phyloP scores from a whole-genome alignment of 352 stramenopile genomes.

The Pythium rishiriense region DNA sequence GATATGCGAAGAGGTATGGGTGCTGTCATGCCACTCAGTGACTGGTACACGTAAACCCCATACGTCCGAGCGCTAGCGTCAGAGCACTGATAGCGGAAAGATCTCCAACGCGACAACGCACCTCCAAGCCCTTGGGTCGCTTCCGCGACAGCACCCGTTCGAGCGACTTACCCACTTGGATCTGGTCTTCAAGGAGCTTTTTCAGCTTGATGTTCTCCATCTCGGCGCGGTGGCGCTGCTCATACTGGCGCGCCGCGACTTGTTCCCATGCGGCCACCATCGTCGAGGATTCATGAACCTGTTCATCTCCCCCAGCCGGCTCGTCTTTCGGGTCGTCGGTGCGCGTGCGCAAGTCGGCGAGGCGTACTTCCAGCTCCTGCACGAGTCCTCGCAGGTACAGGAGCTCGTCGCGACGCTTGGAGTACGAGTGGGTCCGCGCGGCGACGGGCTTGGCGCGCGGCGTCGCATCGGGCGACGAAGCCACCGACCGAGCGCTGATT shows the following conservation, averaged over 20 bases:
- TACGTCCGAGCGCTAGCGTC: too few species aligned
- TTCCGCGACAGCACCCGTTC: constrained; percentile 16
- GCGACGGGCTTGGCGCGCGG: too few species aligned
- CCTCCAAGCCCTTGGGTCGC: constrained; percentile 11
- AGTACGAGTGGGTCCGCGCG: constrained; percentile 1
- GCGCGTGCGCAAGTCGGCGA: constrained; percentile 1
- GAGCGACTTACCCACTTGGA: constrained; percentile 19
- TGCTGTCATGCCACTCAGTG: too few species aligned
- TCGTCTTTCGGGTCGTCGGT: not conserved
- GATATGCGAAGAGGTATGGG: too few species aligned
- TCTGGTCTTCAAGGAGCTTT: constrained; percentile 17
- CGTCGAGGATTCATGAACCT: not conserved
- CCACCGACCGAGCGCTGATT: too few species aligned
- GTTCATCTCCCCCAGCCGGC: not conserved
- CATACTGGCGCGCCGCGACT: constrained; percentile 15
- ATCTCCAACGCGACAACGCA: constrained; percentile 1
- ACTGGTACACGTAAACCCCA: too few species aligned
- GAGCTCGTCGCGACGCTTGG: constrained; percentile 18
- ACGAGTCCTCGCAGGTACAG: constrained; percentile 13
- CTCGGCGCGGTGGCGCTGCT: constrained; percentile 21
- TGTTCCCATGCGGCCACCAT: constrained; percentile 5
- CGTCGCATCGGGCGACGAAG: too few species aligned
- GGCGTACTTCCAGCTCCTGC: constrained; percentile 1
- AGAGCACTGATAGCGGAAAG: too few species aligned
- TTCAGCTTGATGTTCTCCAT: constrained; percentile 20